Conservation (phyloP, 805 yeast genomes). For the Saccharomyces mikatae region DNA sequence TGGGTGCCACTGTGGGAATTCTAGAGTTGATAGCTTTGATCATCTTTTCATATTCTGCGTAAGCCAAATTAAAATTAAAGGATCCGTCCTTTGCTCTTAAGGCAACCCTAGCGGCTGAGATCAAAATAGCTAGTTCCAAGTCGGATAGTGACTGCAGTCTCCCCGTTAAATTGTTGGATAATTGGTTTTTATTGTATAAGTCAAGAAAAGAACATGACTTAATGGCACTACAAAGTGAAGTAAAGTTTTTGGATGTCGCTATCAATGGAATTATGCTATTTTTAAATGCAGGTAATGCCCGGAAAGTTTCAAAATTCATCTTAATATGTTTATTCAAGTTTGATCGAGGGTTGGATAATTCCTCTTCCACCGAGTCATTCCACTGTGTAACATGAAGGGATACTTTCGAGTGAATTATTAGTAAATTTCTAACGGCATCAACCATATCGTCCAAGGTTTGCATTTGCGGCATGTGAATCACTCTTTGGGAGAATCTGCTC, state of each 20-base stretch:
- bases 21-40: slow-evolving; percentile 38
- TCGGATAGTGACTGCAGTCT: slow-evolving; percentile 46
- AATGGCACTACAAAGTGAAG: slow-evolving; percentile 20
- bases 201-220: slow-evolving; percentile 11
- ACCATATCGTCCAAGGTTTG: slow-evolving; percentile 42
- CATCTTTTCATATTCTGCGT: slow-evolving; percentile 63
- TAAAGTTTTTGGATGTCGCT: slow-evolving; percentile 22
- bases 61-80: slow-evolving; percentile 71
- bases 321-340: slow-evolving; percentile 33
- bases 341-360: slow-evolving; percentile 25
- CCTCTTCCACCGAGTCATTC: slow-evolving; percentile 36
- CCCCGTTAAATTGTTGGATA: slow-evolving; percentile 19
- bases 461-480: slow-evolving; percentile 52
- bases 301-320: slow-evolving; percentile 49
- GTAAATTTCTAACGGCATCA: slow-evolving; percentile 36
- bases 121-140: slow-evolving; percentile 59
- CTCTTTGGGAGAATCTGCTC: slow-evolving; percentile 78
- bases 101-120: slow-evolving; percentile 68
- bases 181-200: slow-evolving; percentile 26
- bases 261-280: slow-evolving; percentile 39
- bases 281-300: slow-evolving; percentile 47
- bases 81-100: slow-evolving; percentile 46
- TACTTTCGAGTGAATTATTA: slow-evolving; percentile 24
- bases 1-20: slow-evolving; percentile 29
- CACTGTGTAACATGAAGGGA: slow-evolving; percentile 30